Conservation (phyloP, 1,139 yeast species). For the Taiozyma onychis region DNA sequence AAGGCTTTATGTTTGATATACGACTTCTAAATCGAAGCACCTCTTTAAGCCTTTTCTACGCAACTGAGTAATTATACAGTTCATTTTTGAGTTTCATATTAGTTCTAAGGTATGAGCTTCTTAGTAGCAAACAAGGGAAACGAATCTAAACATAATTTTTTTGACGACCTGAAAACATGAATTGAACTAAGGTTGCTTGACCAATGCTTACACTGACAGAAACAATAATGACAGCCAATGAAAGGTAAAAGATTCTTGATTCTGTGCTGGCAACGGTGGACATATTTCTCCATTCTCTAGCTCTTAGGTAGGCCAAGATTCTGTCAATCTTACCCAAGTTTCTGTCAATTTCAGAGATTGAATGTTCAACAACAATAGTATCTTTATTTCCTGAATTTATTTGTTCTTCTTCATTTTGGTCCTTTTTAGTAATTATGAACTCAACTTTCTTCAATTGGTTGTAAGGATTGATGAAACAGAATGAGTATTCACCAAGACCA, state of each 20-base stretch:
- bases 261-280: conserved; percentile 65
- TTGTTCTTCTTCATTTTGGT: conserved; percentile 45
- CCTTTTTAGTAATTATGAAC: conserved; percentile 52
- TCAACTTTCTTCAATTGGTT: conserved; percentile 63
- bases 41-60: neutral
- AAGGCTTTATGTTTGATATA: neutral
- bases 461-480: conserved; percentile 62
- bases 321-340: conserved; percentile 55
- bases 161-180: conserved; percentile 35
- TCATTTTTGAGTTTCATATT: neutral
- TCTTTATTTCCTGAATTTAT: conserved; percentile 44
- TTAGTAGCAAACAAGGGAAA: neutral
- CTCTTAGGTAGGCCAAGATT: conserved; percentile 58
- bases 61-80: neutral
- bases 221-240: conserved; percentile 52
- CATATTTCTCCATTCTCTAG: conserved; percentile 71
- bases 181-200: conserved; percentile 56
- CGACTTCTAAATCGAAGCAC: neutral
- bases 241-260: conserved; percentile 57
- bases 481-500: conserved; percentile 56
- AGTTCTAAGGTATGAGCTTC: neutral
- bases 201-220: conserved; percentile 62
- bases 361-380: conserved; percentile 47
- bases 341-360: conserved; percentile 52
- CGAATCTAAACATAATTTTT: conserved; percentile 29